A percentile compares a stretch with the other conserved stretches of the same genome.
These are phyloP conservation scores for Salicornia ramosissima DNA, from an alignment of 148 eudicot species.

Conservation along the genomic window DNA sequence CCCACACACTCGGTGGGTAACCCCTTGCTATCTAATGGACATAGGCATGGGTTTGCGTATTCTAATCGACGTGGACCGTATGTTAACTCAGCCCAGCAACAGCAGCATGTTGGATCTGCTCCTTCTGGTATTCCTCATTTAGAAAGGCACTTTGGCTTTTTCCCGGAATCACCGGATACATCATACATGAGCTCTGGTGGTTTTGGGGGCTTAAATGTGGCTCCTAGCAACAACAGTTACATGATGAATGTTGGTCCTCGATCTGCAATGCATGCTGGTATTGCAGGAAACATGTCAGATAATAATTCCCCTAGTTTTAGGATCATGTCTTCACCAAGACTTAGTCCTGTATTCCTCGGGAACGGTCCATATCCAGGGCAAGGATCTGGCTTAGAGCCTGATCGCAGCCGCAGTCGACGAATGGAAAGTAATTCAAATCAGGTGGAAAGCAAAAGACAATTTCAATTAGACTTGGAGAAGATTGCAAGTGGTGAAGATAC, in stretches of 20 bases:
- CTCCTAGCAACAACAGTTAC: slow-evolving; percentile 42
- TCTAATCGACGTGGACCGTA: slow-evolving; percentile 38
- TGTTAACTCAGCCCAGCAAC: slow-evolving; percentile 36
- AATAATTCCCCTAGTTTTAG: slow-evolving; percentile 53
- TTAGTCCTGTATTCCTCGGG: slow-evolving; percentile 57
- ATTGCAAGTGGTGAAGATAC: slow-evolving; percentile 72
- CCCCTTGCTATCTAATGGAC: slow-evolving; percentile 43
- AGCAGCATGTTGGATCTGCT: slow-evolving; percentile 74
- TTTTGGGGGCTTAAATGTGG: slow-evolving; percentile 42
- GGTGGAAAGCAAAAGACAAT: slow-evolving; percentile 65
- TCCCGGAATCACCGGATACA: slow-evolving; percentile 58
- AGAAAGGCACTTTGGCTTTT: slow-evolving; percentile 55
- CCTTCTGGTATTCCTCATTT: slow-evolving; percentile 62
- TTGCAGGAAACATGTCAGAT: slow-evolving; percentile 45
- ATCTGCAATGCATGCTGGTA: slow-evolving; percentile 33
- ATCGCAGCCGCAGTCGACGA: slow-evolving; percentile 44
- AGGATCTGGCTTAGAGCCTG: slow-evolving; percentile 40
- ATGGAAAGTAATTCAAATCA: slow-evolving; percentile 52
- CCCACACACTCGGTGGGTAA: slow-evolving; percentile 33
- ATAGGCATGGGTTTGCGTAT: slow-evolving; percentile 45
- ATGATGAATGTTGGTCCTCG: slow-evolving; percentile 46
- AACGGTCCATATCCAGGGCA: slow-evolving; percentile 60
- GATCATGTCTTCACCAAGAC: slow-evolving; percentile 61
- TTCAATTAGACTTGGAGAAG: slow-evolving; percentile 76
- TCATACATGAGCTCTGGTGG: slow-evolving; percentile 40